A percentile compares a stretch with the other conserved stretches of the same genome.
Evolutionary conservation across 164 flowering plant species (phyloP).

Genomic region (Magnolia kwangsiensis): DNA sequence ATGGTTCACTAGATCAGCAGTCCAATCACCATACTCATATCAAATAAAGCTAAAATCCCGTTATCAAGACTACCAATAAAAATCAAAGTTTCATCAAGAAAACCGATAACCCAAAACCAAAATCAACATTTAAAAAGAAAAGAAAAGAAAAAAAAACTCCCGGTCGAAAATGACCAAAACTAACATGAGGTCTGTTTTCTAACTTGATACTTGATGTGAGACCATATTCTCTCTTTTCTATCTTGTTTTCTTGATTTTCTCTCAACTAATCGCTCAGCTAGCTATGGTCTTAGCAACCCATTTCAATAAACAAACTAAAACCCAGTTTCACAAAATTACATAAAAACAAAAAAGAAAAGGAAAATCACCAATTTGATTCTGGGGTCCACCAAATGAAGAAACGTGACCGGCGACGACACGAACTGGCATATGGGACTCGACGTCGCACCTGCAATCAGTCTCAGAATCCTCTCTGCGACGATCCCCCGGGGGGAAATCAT

Average conservation of each 20-base stretch:
- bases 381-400: conserved; percentile 83
- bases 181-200: background rate
- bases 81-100: background rate
- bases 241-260: background rate
- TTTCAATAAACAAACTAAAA: background rate
- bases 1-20: background rate
- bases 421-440: conserved; percentile 89
- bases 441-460: conserved; percentile 67
- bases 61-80: background rate
- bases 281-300: background rate
- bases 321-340: background rate
- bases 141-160: too few relatives aligned
- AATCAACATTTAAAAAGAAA: background rate
- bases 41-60: background rate
- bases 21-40: background rate
- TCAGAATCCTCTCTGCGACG: conserved; percentile 66
- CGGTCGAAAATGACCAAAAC: background rate
- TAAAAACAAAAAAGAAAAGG: background rate
- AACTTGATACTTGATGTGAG: background rate
- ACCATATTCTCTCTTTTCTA: background rate
- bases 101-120: background rate
- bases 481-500: conserved; percentile 42
- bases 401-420: conserved; percentile 74
- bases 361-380: conserved; percentile 75
- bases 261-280: background rate